phyloP scores from a whole-genome alignment of 192 early-diverging fungal genomes.

The Borealophlyctis nickersoniae region DNA sequence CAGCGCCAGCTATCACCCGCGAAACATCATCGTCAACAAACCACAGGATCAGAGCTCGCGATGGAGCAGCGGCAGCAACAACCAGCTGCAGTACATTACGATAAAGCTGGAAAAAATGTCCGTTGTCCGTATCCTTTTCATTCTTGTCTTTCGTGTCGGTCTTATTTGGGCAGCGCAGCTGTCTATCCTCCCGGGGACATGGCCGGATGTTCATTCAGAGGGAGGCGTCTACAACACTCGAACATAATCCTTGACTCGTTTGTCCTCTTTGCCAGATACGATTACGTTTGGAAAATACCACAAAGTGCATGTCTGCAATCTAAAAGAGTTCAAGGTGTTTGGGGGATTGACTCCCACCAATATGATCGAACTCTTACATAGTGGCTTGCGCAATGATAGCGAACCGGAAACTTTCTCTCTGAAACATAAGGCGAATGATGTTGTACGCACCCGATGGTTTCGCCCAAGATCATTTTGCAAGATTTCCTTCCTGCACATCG shows the following conservation, averaged over 20 bases:
- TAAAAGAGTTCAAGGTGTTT: slow-evolving; percentile 95
- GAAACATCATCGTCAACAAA: slow-evolving; percentile 75
- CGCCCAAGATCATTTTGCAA: too few species aligned
- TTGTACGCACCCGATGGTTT: too few species aligned
- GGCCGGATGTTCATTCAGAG: too few species aligned
- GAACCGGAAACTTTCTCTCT: slow-evolving; percentile 86
- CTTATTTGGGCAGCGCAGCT: too few species aligned
- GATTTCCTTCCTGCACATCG: neutral
- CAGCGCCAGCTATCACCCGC: slow-evolving; percentile 79
- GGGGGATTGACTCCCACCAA: slow-evolving; percentile 79
- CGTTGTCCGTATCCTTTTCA: slow-evolving; percentile 84
- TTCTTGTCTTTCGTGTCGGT: too few species aligned
- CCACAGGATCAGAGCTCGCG: slow-evolving; percentile 87
- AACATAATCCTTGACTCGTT: too few species aligned
- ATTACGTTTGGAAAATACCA: slow-evolving; percentile 97
- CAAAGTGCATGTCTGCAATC: slow-evolving; percentile 90
- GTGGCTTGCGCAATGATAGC: slow-evolving; percentile 56
- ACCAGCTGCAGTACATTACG: slow-evolving; percentile 91
- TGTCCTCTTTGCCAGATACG: too few species aligned
- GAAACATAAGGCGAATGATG: slow-evolving; percentile 66
- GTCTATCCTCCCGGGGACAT: too few species aligned
- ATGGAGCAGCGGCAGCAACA: slow-evolving; percentile 83
- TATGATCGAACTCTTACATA: slow-evolving; percentile 81
- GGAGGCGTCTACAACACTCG: too few species aligned
- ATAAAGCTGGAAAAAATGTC: slow-evolving; percentile 81